These are phyloP conservation scores for Emmonsia crescens DNA, from an alignment of 2,329 filamentous ascomycete genomes.

Conservation along the genomic window DNA sequence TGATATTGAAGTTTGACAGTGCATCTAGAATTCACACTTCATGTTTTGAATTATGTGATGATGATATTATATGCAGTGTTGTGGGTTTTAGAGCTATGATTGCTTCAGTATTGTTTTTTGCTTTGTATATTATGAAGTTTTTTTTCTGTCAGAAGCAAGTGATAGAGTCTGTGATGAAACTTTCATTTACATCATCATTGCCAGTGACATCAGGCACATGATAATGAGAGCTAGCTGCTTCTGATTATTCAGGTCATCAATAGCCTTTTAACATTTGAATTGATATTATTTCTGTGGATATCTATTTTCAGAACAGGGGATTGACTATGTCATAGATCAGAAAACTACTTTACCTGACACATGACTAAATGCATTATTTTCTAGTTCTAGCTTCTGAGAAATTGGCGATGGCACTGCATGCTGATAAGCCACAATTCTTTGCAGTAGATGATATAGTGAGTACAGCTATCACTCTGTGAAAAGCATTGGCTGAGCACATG, in stretches of 20 bases:
- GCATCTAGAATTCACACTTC: slow-evolving; percentile 64
- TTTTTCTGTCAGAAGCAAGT: slow-evolving; percentile 22
- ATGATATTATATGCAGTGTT: slow-evolving; percentile 56
- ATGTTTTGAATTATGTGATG: slow-evolving; percentile 71
- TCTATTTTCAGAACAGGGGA: neutral
- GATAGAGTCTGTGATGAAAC: slow-evolving; percentile 15
- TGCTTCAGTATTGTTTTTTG: slow-evolving; percentile 33
- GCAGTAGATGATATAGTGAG: neutral
- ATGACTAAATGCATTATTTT: slow-evolving; percentile 37
- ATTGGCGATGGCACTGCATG: slow-evolving; percentile 33
- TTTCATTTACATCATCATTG: slow-evolving; percentile 15
- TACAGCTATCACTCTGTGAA: neutral
- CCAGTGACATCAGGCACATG: slow-evolving; percentile 8
- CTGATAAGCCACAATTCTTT: slow-evolving; percentile 34
- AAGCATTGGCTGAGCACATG: neutral
- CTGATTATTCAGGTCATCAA: slow-evolving; percentile 23
- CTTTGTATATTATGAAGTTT: slow-evolving; percentile 66
- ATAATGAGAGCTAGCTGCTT: slow-evolving; percentile 16
- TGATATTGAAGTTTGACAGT: slow-evolving; percentile 47
- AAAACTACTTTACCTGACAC: slow-evolving; percentile 28
- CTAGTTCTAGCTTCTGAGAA: slow-evolving; percentile 45
- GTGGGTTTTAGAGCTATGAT: slow-evolving; percentile 77
- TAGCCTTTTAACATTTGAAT: slow-evolving; percentile 29
- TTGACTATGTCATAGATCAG: neutral
- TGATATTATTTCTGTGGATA: slow-evolving; percentile 47